A percentile compares a stretch with the other conserved stretches of the same genome.
These are phyloP conservation scores for Yarrowia sp. DNA, from an alignment of 805 yeast species.

Conservation along the genomic window DNA sequence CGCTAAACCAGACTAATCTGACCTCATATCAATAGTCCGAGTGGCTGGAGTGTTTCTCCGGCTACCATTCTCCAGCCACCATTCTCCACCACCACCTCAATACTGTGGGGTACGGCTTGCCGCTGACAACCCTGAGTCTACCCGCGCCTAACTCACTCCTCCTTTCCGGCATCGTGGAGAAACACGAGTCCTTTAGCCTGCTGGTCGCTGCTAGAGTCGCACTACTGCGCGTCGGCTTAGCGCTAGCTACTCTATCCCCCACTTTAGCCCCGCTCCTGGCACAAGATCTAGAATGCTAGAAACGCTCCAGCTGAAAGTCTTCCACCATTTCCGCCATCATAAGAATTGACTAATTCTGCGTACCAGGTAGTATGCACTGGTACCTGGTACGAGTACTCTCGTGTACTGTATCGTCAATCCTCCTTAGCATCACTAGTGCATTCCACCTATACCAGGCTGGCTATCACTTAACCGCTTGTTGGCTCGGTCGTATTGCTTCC, in stretches of 20 bases:
- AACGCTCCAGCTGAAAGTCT: too few species aligned
- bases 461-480: background rate
- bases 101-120: constrained; percentile 8
- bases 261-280: background rate
- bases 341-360: background rate
- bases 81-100: background rate
- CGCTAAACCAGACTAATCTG: too few species aligned
- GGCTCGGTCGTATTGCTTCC: background rate
- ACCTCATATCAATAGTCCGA: too few species aligned
- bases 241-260: background rate
- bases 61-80: too few species aligned
- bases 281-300: background rate
- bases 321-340: background rate
- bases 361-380: too few species aligned
- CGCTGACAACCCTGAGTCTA: background rate
- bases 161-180: constrained; percentile 8
- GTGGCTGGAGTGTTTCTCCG: too few species aligned
- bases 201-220: background rate
- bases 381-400: too few species aligned
- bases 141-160: background rate
- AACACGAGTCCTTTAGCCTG: background rate
- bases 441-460: background rate
- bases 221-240: background rate
- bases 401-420: too few species aligned
- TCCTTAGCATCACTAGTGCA: background rate